Percentiles rank a stretch among this genome's conserved stretches.
Conservation (phyloP, 2,329 filamentous ascomycete species). For the Colletotrichum tamarilloi region DNA sequence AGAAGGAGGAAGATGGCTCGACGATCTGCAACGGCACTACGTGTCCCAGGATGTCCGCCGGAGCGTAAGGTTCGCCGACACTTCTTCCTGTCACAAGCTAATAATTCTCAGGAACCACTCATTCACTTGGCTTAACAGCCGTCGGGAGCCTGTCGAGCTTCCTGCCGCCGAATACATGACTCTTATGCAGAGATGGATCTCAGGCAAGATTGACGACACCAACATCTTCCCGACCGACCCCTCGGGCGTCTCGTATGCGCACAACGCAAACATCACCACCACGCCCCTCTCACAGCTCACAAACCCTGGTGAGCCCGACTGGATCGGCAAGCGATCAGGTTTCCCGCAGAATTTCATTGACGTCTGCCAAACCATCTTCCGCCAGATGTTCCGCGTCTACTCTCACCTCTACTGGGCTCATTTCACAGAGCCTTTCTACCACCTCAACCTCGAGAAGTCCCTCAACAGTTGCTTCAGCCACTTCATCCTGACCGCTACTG, state of each 20-base stretch:
- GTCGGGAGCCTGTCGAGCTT: constrained; percentile 88
- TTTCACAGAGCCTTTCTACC: constrained; percentile 86
- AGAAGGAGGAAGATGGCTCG: constrained; percentile 81
- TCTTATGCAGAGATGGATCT: constrained; percentile 96
- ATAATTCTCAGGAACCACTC: constrained; percentile 76
- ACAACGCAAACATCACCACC: constrained; percentile 68
- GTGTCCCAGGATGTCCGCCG: constrained; percentile 95
- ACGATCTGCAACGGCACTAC: constrained; percentile 85
- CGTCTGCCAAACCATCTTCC: constrained; percentile 93
- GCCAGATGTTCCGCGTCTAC: constrained; percentile 99
- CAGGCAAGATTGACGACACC: constrained; percentile 91
- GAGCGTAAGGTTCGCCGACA: constrained; percentile 73
- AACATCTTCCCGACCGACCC: constrained; percentile 91
- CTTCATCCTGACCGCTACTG: constrained; percentile 83
- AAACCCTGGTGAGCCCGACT: constrained; percentile 72
- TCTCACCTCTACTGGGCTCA: constrained; percentile 98
- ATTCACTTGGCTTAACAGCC: constrained; percentile 95
- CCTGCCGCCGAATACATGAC: constrained; percentile 95
- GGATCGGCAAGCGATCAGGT: constrained; percentile 91
- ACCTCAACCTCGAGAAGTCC: constrained; percentile 83
- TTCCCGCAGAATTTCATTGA: constrained; percentile 91
- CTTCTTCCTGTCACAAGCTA: constrained; percentile 3
- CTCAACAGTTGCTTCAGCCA: constrained; percentile 90
- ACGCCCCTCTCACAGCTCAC: constrained; percentile 72
- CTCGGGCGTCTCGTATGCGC: constrained; percentile 73